These are phyloP conservation scores for Fraxinus ornus DNA, from an alignment of 305 asterid species.

Conservation along the genomic window DNA sequence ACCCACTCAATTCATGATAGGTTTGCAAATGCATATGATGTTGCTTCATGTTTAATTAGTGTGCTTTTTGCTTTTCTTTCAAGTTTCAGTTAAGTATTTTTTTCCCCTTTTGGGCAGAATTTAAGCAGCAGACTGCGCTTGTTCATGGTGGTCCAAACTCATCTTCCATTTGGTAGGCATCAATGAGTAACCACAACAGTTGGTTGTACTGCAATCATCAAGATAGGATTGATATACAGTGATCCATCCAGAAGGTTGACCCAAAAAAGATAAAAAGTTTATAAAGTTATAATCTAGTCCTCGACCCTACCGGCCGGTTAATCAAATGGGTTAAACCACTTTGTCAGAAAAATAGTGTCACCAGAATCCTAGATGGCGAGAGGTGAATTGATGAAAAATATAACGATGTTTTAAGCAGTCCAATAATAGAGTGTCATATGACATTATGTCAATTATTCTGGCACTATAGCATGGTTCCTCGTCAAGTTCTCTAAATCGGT, in stretches of 20 bases:
- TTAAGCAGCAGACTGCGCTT: slow-evolving; percentile 10
- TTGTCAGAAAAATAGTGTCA: too few species aligned
- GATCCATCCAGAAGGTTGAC: neutral
- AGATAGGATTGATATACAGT: neutral
- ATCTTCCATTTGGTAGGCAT: neutral
- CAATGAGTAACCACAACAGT: neutral
- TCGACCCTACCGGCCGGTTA: neutral
- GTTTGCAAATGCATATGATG: slow-evolving; percentile 30
- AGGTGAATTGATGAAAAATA: too few species aligned
- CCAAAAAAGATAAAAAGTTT: neutral
- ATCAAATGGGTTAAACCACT: neutral
- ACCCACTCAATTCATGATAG: slow-evolving; percentile 37
- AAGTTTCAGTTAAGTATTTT: slow-evolving; percentile 18
- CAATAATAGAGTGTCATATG: too few species aligned
- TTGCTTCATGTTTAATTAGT: slow-evolving; percentile 61
- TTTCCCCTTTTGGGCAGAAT: slow-evolving; percentile 1
- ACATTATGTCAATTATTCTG: too few species aligned
- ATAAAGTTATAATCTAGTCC: neutral
- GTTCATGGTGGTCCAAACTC: slow-evolving; percentile 33
- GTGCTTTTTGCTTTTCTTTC: slow-evolving; percentile 36
- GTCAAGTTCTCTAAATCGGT: neutral
- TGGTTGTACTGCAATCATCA: neutral
- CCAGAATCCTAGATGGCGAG: too few species aligned
- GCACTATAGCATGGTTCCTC: too few species aligned
- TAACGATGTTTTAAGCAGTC: too few species aligned